A percentile compares a stretch with the other conserved stretches of the same genome.
These are phyloP conservation scores for Gonium pectorale DNA, from an alignment of 139 green algal genomes.

Conservation along the genomic window DNA sequence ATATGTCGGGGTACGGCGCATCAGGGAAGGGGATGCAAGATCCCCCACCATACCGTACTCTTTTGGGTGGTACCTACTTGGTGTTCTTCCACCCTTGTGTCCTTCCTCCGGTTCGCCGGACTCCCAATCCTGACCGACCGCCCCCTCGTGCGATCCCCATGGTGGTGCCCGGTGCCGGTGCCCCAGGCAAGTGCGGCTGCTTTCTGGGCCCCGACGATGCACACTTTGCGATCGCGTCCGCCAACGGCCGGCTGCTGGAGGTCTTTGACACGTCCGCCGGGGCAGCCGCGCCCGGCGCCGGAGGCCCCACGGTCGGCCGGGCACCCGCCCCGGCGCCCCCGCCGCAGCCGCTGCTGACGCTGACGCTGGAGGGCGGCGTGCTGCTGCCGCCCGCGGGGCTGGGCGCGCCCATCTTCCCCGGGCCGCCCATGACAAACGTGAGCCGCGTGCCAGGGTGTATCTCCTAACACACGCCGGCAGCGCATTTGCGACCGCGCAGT, in stretches of 20 bases:
- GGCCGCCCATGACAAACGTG: slow-evolving; percentile 31
- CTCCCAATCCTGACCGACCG: neutral
- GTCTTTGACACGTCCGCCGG: slow-evolving; percentile 46
- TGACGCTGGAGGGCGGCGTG: slow-evolving; percentile 31
- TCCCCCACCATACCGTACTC: neutral
- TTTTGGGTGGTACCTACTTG: neutral
- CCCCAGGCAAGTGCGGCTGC: slow-evolving; percentile 50
- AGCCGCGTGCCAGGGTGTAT: neutral
- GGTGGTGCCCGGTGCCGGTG: too few relatives aligned
- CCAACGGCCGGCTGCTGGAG: slow-evolving; percentile 28
- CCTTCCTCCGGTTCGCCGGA: too few relatives aligned
- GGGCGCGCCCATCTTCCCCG: slow-evolving; percentile 41
- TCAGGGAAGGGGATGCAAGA: too few relatives aligned
- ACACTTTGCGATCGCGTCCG: slow-evolving; percentile 49
- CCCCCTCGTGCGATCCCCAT: too few relatives aligned
- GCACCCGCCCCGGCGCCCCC: too few relatives aligned
- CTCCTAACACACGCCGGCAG: too few relatives aligned
- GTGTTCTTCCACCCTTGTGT: neutral
- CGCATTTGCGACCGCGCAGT: too few relatives aligned
- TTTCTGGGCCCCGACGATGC: slow-evolving; percentile 60
- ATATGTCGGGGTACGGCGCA: neutral
- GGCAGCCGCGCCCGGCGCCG: neutral
- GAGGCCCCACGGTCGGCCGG: neutral
- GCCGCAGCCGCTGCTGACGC: slow-evolving; percentile 48
- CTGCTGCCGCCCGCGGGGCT: slow-evolving; percentile 19